Evolutionary conservation across 225 moss, liverwort and hornwort genomes (phyloP).

Genomic region (Marchantia polymorpha): DNA sequence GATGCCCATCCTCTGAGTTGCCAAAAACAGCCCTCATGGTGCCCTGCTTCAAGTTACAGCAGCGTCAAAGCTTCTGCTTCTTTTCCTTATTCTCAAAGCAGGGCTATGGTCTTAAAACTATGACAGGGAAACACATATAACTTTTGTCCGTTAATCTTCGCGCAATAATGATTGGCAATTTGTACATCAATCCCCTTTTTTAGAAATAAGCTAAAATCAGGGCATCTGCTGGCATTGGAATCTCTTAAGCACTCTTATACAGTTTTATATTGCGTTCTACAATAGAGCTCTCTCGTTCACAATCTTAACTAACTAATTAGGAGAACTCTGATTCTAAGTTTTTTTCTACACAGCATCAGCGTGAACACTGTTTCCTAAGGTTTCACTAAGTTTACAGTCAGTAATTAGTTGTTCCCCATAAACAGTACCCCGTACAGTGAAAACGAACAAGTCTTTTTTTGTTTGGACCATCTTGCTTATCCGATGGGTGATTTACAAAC

Average conservation of each 20-base stretch:
- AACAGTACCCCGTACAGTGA: background rate
- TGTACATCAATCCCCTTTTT: background rate
- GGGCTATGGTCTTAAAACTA: no score
- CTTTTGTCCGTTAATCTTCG: background rate
- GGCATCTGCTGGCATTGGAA: background rate
- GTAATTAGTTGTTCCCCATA: background rate
- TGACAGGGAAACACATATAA: no score
- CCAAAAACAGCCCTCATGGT: conserved; percentile 62
- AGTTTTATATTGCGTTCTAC: background rate
- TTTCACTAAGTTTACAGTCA: background rate
- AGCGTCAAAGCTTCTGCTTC: no score
- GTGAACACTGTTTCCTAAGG: background rate
- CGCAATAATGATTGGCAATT: background rate
- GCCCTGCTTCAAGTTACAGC: no score
- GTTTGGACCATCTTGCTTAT: background rate
- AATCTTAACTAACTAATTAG: background rate
- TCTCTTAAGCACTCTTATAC: background rate
- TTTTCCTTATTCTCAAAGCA: no score
- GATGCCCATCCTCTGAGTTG: conserved; percentile 66
- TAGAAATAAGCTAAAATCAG: background rate
- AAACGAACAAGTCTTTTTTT: background rate
- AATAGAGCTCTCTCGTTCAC: background rate
- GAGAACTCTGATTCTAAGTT: background rate
- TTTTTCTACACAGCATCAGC: background rate
- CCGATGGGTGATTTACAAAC: background rate